Conservation (phyloP, 2,329 filamentous ascomycete genomes). For the Exophiala sp. region DNA sequence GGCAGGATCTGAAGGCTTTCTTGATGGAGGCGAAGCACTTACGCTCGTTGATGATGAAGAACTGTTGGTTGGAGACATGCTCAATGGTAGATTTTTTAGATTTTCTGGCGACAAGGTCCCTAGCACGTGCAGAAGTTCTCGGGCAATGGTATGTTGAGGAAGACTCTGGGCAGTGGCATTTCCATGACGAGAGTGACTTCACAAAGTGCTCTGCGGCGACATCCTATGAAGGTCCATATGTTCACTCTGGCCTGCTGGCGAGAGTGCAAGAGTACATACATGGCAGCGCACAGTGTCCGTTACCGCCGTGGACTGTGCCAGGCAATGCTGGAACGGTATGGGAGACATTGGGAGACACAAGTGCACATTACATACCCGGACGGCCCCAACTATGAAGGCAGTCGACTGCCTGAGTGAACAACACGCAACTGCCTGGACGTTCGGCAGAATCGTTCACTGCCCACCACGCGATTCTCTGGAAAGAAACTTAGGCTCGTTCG, state of each 20-base stretch:
- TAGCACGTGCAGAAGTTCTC: constrained; percentile 6
- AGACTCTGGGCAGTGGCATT: constrained; percentile 3
- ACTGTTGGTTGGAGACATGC: constrained; percentile 18
- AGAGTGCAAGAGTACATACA: constrained; percentile 17
- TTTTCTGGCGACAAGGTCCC: constrained; percentile 5
- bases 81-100: constrained; percentile 19
- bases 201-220: constrained; percentile 14
- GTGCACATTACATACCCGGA: constrained; percentile 19
- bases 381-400: background rate
- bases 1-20: constrained; percentile 12
- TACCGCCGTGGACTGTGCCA: constrained; percentile 14
- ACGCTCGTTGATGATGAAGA: constrained; percentile 9
- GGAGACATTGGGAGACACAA: constrained; percentile 22
- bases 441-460: background rate
- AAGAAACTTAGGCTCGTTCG: no score
- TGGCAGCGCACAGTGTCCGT: constrained; percentile 14
- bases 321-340: constrained; percentile 9
- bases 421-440: background rate
- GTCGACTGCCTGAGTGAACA: background rate
- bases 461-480: no score
- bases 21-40: constrained; percentile 12
- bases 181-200: constrained; percentile 11
- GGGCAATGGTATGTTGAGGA: constrained; percentile 22
- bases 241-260: constrained; percentile 7
- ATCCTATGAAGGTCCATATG: constrained; percentile 23